Percentiles rank a stretch among this genome's conserved stretches.
Conservation (phyloP, 805 yeast genomes). For the Candida multigemmis region DNA sequence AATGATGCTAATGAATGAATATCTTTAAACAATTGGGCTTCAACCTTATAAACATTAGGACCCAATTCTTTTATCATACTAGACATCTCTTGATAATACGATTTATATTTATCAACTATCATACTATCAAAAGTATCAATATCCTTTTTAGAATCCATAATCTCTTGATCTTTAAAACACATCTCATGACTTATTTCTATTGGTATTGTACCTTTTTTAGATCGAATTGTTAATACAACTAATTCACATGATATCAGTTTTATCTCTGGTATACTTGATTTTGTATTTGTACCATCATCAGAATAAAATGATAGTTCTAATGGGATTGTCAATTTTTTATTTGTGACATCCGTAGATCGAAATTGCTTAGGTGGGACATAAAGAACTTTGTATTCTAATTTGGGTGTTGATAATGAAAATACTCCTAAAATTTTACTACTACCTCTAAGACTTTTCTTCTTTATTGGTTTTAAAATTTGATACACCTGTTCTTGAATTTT, state of each 20-base stretch:
- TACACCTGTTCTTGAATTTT: conserved; percentile 14
- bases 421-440: conserved; percentile 18
- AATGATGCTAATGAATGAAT: conserved; percentile 24
- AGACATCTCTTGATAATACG: conserved; percentile 14
- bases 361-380: conserved; percentile 25
- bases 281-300: conserved; percentile 2
- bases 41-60: conserved; percentile 21
- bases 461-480: conserved; percentile 21
- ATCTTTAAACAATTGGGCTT: conserved; percentile 25
- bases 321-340: conserved; percentile 18
- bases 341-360: conserved; percentile 7
- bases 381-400: conserved; percentile 13
- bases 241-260: conserved; percentile 24
- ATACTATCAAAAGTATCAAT: conserved; percentile 21
- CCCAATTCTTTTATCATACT: conserved; percentile 25
- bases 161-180: conserved; percentile 25
- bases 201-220: conserved; percentile 27
- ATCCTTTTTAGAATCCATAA: conserved; percentile 16
- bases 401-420: conserved; percentile 26
- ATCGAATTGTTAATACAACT: conserved; percentile 23
- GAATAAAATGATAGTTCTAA: conserved; percentile 18
- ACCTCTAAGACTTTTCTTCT: conserved; percentile 26
- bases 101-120: conserved; percentile 19
- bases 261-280: conserved; percentile 15
- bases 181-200: conserved; percentile 31